phyloP scores from a whole-genome alignment of 345 rosid species.

The Eucalyptus marginata region DNA sequence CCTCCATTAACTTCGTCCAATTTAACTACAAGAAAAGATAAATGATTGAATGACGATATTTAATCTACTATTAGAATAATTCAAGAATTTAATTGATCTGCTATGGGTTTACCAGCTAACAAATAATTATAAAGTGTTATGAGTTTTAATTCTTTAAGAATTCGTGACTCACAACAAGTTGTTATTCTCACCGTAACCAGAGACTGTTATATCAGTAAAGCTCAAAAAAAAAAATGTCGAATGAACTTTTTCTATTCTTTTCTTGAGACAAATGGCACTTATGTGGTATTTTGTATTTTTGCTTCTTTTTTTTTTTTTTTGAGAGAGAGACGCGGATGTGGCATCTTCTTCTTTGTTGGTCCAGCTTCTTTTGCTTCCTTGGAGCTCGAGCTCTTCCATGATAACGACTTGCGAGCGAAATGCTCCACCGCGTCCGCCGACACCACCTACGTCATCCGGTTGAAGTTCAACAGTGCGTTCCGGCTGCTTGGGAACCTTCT shows the following conservation, averaged over 20 bases:
- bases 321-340: accelerated
- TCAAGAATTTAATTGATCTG: no score
- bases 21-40: no score
- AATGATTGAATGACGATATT: no score
- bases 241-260: background rate
- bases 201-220: accelerated
- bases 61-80: no score
- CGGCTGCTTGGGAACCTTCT: background rate
- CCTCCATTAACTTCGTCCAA: accelerated
- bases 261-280: background rate
- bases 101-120: no score
- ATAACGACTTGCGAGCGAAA: background rate
- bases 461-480: background rate
- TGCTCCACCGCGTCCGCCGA: accelerated
- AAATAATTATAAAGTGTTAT: no score
- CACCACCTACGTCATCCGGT: accelerated
- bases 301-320: accelerated
- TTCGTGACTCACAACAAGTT: accelerated
- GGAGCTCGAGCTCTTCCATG: background rate
- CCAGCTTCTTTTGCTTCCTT: background rate
- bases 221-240: no score
- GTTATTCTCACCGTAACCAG: accelerated
- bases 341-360: background rate
- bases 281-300: background rate
- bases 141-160: accelerated